Evolutionary conservation across 441 rosid genomes (phyloP), one percentile per base, ranked within the genome.

Genomic region (Populus hybrid): DNA sequence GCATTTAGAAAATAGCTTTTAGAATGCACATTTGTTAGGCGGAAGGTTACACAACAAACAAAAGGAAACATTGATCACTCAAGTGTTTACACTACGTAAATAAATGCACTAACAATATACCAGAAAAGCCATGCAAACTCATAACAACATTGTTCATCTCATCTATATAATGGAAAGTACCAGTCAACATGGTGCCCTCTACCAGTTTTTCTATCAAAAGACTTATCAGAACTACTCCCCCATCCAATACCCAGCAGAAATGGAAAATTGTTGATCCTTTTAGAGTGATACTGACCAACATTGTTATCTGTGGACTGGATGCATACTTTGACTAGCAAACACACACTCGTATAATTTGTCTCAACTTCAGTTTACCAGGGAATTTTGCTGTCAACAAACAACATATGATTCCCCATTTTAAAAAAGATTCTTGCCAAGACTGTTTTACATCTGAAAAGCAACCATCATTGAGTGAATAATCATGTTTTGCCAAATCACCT

Each of bases 21-120:
- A 14, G 24, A 10, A 75, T 70, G 57, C 16, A 24, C 30, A 35
- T 26, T 67, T 59, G 35, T 42, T 9, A 10, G 9, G 16, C 18
- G 24, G n/a, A 23, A 38, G 10, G 67, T 24, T 50, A n/a, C 75
- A 72, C 40, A 78, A 79, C 69, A 73, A 82, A 76, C 70, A 30
- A 83, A 53, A 64, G 64, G 61, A 75, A 42, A 67, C 23, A 69
- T 9, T 11, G 19, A 57, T 57, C 23, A 71, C 32, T 38, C 18
- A 68, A 26, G 19, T 6, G 34, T 19, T n/a, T 26, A 19, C 5
- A 77, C 73, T 23, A 35, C 16, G 24, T 14, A 7, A 2, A 40
- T 21, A 67, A 46, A 67, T 50, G 32, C 68, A 73, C 35, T 38
- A 9, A 23, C 35, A 9, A 63, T 5, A 34, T 9, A 57, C 30